A percentile compares a stretch with the other conserved stretches of the same genome.
phyloP scores from a whole-genome alignment of 306 rosid species.

The Malus sieversii region DNA sequence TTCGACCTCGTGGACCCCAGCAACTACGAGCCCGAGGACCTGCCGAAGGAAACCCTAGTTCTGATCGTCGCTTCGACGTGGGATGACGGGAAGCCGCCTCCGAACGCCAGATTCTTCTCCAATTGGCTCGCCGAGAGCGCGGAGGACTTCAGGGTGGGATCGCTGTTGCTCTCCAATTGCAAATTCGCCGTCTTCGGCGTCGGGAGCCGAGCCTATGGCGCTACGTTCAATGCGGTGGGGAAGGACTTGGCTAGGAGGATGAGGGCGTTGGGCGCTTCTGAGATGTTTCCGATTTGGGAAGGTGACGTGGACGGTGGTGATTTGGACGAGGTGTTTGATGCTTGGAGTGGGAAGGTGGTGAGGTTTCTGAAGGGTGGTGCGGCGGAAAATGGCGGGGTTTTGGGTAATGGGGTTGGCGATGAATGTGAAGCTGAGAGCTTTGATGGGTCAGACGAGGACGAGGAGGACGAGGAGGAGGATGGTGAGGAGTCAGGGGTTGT shows the following conservation, averaged over 20 bases:
- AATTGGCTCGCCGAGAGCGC: constrained; percentile 83
- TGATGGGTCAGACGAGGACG: constrained; percentile 43
- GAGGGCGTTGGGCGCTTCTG: constrained; percentile 63
- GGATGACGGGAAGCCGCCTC: constrained; percentile 77
- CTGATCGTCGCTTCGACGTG: constrained; percentile 79
- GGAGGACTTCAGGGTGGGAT: constrained; percentile 77
- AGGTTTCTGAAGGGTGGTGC: constrained; percentile 40
- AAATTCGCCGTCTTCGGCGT: constrained; percentile 71
- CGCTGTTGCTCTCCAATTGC: constrained; percentile 56
- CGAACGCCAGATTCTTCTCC: constrained; percentile 48
- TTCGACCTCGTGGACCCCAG: constrained; percentile 55
- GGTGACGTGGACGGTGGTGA: constrained; percentile 71
- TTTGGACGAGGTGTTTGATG: constrained; percentile 52
- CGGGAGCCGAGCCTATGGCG: constrained; percentile 74
- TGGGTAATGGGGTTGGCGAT: constrained; percentile 16
- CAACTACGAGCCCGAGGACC: constrained; percentile 83
- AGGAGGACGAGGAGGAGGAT: constrained; percentile 23
- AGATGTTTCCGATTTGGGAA: constrained; percentile 60
- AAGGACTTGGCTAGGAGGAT: constrained; percentile 46
- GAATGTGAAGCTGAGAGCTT: constrained; percentile 39
- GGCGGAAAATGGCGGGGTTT: constrained; percentile 31
- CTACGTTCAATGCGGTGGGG: constrained; percentile 59
- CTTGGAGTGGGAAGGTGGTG: constrained; percentile 57
- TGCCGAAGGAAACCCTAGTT: constrained; percentile 56
- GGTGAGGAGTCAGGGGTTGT: constrained; percentile 47